Evolutionary conservation across 2,329 filamentous ascomycete species (phyloP).

Genomic region (Diplodia intermedia): DNA sequence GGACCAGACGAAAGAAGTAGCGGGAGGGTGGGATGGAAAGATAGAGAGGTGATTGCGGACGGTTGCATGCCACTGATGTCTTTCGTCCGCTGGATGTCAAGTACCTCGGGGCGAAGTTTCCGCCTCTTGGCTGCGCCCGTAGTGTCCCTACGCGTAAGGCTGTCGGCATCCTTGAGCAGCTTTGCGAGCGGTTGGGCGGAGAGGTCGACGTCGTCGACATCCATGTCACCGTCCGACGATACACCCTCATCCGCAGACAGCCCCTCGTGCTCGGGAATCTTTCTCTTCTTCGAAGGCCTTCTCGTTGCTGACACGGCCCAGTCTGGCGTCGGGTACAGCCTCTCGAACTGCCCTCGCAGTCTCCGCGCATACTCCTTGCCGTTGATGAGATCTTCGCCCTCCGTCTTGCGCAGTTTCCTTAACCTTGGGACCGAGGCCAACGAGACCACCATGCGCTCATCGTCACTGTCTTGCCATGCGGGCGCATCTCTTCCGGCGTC

Average conservation of each 20-base stretch:
- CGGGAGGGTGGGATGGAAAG: slow-evolving; percentile 88
- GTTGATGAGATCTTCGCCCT: slow-evolving; percentile 83
- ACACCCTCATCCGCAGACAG: slow-evolving; percentile 58
- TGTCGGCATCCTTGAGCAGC: slow-evolving; percentile 76
- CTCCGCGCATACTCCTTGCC: slow-evolving; percentile 85
- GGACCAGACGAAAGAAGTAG: slow-evolving; percentile 89
- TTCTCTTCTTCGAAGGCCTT: slow-evolving; percentile 54
- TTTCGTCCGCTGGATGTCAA: slow-evolving; percentile 88
- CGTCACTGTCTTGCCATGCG: slow-evolving; percentile 95
- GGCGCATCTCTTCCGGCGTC: slow-evolving; percentile 55
- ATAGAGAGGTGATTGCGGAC: slow-evolving; percentile 80
- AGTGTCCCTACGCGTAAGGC: slow-evolving; percentile 63
- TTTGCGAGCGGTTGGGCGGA: slow-evolving; percentile 78
- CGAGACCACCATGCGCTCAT: slow-evolving; percentile 85
- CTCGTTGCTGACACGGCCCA: slow-evolving; percentile 60
- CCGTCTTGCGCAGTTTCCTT: slow-evolving; percentile 80
- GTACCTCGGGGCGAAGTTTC: slow-evolving; percentile 82
- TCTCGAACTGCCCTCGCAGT: slow-evolving; percentile 73
- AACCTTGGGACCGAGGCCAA: slow-evolving; percentile 76
- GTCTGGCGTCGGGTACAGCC: slow-evolving; percentile 66
- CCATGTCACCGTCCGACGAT: slow-evolving; percentile 64
- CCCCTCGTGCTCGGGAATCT: slow-evolving; percentile 49
- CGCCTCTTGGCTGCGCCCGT: slow-evolving; percentile 63
- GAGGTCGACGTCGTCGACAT: slow-evolving; percentile 56
- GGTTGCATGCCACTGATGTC: slow-evolving; percentile 82